phyloP scores from a whole-genome alignment of 345 rosid genomes.

The Sapria himalayana region DNA sequence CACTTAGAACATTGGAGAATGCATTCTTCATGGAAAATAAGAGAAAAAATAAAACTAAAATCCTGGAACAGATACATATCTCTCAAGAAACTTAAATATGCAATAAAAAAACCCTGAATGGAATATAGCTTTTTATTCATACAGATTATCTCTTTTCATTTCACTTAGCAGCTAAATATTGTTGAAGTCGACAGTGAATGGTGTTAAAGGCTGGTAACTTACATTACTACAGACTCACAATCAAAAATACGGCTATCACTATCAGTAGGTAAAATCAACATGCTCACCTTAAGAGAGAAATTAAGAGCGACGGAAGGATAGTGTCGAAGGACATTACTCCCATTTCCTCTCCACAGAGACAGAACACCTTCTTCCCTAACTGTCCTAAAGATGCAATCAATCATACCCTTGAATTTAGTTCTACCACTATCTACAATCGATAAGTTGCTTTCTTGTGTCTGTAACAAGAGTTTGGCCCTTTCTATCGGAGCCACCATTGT shows the following conservation, averaged over 20 bases:
- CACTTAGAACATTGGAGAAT: too few relatives aligned
- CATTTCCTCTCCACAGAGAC: conserved; percentile 96
- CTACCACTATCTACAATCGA: conserved; percentile 52
- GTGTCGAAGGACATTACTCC: conserved; percentile 73
- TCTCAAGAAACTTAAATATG: too few relatives aligned
- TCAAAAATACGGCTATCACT: neutral
- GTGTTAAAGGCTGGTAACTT: too few relatives aligned
- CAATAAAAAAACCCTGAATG: too few relatives aligned
- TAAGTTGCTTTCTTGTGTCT: conserved; percentile 88
- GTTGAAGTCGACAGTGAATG: neutral
- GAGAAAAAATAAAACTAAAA: too few relatives aligned
- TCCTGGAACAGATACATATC: too few relatives aligned
- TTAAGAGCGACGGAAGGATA: conserved; percentile 95
- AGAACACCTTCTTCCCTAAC: conserved; percentile 68
- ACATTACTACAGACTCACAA: neutral
- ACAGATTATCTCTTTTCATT: conserved; percentile 1
- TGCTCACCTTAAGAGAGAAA: conserved; percentile 69
- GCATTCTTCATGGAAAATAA: too few relatives aligned
- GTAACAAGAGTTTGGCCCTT: conserved; percentile 72
- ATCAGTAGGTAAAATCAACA: neutral
- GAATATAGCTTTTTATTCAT: too few relatives aligned
- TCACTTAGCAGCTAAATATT: neutral
- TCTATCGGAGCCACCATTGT: conserved; percentile 94
- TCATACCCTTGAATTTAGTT: conserved; percentile 64
- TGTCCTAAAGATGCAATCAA: conserved; percentile 68